phyloP scores from a whole-genome alignment of 805 yeast species.

The Sugiyamaella americana region DNA sequence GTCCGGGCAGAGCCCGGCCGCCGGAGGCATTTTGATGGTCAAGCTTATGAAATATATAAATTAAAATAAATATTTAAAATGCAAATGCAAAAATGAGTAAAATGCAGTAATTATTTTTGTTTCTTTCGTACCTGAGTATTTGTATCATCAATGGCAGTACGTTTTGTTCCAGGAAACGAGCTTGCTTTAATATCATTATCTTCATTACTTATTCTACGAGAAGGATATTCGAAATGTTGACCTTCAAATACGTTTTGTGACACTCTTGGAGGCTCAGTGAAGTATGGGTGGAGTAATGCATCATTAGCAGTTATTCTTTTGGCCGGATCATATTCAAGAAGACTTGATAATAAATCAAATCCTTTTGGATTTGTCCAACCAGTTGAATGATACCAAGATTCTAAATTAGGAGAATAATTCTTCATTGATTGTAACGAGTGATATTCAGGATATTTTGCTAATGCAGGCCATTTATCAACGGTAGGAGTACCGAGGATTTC shows the following conservation, averaged over 20 bases:
- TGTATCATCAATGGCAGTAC: constrained; percentile 25
- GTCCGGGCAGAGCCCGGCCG: too few species aligned
- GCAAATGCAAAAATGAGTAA: not conserved
- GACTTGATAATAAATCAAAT: constrained; percentile 51
- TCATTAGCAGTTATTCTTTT: constrained; percentile 70
- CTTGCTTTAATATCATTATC: constrained; percentile 65
- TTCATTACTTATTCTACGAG: constrained; percentile 78
- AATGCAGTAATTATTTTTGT: constrained; percentile 17
- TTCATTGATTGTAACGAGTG: constrained; percentile 50
- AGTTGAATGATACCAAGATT: constrained; percentile 79
- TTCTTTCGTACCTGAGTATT: constrained; percentile 21
- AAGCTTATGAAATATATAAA: too few species aligned
- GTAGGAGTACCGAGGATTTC: constrained; percentile 93
- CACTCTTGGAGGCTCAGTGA: constrained; percentile 63
- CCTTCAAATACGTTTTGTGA: constrained; percentile 76
- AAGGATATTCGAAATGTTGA: constrained; percentile 68
- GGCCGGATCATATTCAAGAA: constrained; percentile 80
- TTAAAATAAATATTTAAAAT: too few species aligned
- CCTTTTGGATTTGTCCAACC: constrained; percentile 72
- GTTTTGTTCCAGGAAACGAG: constrained; percentile 30
- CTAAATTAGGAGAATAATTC: constrained; percentile 61
- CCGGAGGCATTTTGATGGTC: too few species aligned
- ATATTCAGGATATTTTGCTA: constrained; percentile 80
- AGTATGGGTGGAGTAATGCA: constrained; percentile 73
- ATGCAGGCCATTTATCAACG: constrained; percentile 66